phyloP scores from a whole-genome alignment of 306 rosid genomes.

The Benincasa hispida region DNA sequence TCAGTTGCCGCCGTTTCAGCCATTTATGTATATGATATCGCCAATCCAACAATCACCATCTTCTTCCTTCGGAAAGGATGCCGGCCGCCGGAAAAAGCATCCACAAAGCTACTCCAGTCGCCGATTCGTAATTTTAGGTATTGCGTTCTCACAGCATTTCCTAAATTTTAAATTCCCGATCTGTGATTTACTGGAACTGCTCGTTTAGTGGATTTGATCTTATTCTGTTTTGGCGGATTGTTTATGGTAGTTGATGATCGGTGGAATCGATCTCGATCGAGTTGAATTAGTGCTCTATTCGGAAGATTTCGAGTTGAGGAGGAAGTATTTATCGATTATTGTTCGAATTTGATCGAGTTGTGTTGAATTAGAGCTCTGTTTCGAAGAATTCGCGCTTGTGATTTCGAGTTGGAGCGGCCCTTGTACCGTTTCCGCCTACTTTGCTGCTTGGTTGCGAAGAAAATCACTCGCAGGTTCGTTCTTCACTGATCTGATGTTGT shows the following conservation, averaged over 20 bases:
- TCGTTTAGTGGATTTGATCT: not conserved
- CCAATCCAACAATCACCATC: not conserved
- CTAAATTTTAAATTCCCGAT: not conserved
- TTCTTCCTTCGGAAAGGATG: not conserved
- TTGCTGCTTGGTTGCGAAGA: not conserved
- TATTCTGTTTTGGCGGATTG: not conserved
- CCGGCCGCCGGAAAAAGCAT: not conserved
- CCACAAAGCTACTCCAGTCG: not conserved
- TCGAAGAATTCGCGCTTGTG: too few species aligned
- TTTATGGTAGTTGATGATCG: not conserved
- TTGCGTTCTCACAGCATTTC: not conserved
- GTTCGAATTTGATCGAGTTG: not conserved
- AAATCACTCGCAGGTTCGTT: not conserved
- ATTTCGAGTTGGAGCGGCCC: not conserved
- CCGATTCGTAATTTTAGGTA: not conserved
- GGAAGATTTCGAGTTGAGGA: not conserved
- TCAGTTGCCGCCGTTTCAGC: not conserved
- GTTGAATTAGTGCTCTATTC: not conserved
- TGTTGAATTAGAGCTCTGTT: too few species aligned
- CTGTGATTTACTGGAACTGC: not conserved
- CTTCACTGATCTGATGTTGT: not conserved
- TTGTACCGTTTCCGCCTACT: not conserved
- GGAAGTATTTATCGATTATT: not conserved
- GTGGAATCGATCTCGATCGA: not conserved
- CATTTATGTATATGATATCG: not conserved